Conservation (phyloP, 2,329 filamentous ascomycete species). For the Diaporthe citri region DNA sequence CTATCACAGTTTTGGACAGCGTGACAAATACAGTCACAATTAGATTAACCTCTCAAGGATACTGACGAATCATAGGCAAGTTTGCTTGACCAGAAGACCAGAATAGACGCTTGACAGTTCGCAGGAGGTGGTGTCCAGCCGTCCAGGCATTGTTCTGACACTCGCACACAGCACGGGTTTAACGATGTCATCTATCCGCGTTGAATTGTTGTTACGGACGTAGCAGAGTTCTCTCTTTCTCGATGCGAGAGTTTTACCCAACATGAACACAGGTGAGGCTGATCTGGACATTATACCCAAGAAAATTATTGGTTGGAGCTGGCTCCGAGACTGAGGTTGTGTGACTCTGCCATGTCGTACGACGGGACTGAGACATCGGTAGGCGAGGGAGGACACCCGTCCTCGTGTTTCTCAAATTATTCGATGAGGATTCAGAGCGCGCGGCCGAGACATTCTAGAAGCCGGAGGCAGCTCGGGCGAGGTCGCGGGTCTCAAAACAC, state of each 20-base stretch:
- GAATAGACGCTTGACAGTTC: not conserved
- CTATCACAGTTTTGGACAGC: not conserved
- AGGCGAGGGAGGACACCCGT: not conserved
- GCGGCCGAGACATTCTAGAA: constrained; percentile 1
- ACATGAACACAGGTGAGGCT: not conserved
- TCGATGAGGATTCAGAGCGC: not conserved
- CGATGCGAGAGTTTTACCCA: not conserved
- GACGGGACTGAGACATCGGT: not conserved
- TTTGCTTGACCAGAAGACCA: not conserved
- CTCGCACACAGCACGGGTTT: no score
- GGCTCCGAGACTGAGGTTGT: not conserved
- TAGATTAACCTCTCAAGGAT: not conserved
- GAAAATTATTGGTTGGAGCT: not conserved
- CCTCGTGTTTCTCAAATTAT: not conserved
- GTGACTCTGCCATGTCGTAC: not conserved
- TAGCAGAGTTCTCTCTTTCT: not conserved
- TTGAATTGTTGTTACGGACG: not conserved
- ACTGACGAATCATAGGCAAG: not conserved
- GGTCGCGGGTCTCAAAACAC: not conserved
- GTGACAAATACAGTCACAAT: not conserved
- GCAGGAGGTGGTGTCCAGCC: not conserved
- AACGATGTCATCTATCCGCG: not conserved
- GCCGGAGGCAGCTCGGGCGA: not conserved
- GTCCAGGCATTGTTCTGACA: no score
- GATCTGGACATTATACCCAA: not conserved